phyloP scores from a whole-genome alignment of 2,329 filamentous ascomycete genomes.

The Exophiala aquamarina region DNA sequence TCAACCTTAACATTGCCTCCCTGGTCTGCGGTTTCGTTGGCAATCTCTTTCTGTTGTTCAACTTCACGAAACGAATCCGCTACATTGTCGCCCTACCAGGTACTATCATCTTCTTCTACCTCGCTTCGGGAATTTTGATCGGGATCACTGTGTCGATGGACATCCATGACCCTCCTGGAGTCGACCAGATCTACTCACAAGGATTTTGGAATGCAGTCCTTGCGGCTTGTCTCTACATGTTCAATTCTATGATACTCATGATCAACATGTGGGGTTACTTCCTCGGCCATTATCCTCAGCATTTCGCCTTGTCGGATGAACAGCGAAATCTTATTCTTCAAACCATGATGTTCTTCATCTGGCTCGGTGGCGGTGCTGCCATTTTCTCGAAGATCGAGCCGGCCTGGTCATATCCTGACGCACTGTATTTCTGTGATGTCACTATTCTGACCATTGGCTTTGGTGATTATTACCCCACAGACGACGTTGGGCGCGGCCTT shows the following conservation, averaged over 20 bases:
- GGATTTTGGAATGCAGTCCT: slow-evolving; percentile 86
- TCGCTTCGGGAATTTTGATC: slow-evolving; percentile 63
- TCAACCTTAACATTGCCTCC: slow-evolving; percentile 74
- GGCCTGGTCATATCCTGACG: slow-evolving; percentile 64
- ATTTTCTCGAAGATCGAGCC: slow-evolving; percentile 71
- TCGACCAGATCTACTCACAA: slow-evolving; percentile 65
- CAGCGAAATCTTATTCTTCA: slow-evolving; percentile 89
- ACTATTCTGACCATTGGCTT: slow-evolving; percentile 63
- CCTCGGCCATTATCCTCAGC: slow-evolving; percentile 71
- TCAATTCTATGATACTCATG: slow-evolving; percentile 73
- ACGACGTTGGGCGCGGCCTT: slow-evolving; percentile 63
- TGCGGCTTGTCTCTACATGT: slow-evolving; percentile 74
- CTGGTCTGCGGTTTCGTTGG: slow-evolving; percentile 73
- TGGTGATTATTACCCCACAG: slow-evolving; percentile 60
- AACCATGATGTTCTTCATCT: slow-evolving; percentile 81
- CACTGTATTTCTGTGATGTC: slow-evolving; percentile 76
- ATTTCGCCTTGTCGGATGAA: slow-evolving; percentile 74
- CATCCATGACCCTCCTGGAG: slow-evolving; percentile 54
- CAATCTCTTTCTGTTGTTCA: slow-evolving; percentile 79
- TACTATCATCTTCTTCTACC: slow-evolving; percentile 77
- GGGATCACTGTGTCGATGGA: slow-evolving; percentile 67
- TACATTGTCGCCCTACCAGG: slow-evolving; percentile 81
- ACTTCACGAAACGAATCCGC: slow-evolving; percentile 77
- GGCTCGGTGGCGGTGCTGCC: slow-evolving; percentile 73
- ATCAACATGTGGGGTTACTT: slow-evolving; percentile 78